phyloP scores from a whole-genome alignment of 2,329 filamentous ascomycete species.

The Fusarium stilboides region DNA sequence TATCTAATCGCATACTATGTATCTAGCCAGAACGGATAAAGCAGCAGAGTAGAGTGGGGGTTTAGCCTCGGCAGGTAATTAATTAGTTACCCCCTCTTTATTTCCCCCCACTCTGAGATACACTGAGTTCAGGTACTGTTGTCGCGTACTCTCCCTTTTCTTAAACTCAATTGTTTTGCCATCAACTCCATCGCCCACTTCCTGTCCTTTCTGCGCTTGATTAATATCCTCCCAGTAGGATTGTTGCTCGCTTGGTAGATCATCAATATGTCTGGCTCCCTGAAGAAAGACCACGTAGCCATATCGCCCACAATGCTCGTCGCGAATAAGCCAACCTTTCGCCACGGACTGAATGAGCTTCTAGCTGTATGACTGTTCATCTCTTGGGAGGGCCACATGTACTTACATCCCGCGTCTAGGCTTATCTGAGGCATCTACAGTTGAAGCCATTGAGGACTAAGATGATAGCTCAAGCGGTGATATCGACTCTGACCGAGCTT shows the following conservation, averaged over 20 bases:
- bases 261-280: background rate
- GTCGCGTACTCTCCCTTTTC: background rate
- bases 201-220: background rate
- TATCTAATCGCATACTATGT: too few species aligned
- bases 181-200: background rate
- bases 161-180: too few species aligned
- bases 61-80: background rate
- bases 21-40: too few species aligned
- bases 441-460: conserved; percentile 25
- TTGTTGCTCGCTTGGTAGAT: background rate
- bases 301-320: background rate
- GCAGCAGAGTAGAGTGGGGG: background rate
- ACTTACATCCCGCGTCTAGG: background rate
- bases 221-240: background rate
- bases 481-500: conserved; percentile 28
- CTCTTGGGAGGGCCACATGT: too few species aligned
- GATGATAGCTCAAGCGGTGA: conserved; percentile 17
- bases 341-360: background rate
- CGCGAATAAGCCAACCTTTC: background rate
- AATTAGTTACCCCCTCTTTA: background rate
- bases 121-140: background rate
- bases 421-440: conserved; percentile 29
- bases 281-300: background rate
- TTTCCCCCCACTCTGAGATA: background rate
- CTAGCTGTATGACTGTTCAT: background rate